Conservation (phyloP, 2,329 filamentous ascomycete species). For the Fusarium illudens region DNA sequence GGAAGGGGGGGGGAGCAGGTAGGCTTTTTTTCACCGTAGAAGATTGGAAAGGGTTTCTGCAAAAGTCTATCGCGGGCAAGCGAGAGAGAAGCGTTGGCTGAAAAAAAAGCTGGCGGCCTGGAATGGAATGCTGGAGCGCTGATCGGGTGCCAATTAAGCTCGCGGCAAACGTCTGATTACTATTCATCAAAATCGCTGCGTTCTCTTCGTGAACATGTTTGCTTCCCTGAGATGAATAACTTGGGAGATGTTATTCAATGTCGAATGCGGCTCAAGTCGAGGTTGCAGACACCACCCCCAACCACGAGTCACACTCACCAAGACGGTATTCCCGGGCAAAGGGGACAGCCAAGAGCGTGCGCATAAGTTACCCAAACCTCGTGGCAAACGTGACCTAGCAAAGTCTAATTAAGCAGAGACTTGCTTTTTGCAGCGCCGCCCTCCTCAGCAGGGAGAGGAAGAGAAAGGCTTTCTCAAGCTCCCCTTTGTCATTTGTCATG, state of each 20-base stretch:
- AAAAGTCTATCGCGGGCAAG: background rate
- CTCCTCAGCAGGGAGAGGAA: background rate
- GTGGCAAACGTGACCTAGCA: constrained; percentile 5
- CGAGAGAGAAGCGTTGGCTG: background rate
- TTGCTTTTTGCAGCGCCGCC: background rate
- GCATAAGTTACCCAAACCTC: background rate
- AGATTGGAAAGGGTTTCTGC: constrained; percentile 2
- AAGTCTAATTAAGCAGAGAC: background rate
- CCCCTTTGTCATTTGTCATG: background rate
- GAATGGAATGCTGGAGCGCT: background rate
- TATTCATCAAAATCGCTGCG: background rate
- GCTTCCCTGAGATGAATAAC: no score
- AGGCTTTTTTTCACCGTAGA: constrained; percentile 4
- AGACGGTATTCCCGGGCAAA: background rate
- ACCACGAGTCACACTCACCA: background rate
- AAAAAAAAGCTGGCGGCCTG: constrained; percentile 15
- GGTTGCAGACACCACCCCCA: background rate
- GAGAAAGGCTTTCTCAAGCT: background rate
- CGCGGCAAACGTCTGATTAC: background rate
- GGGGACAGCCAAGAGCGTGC: background rate
- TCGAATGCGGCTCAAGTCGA: background rate
- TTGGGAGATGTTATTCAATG: background rate
- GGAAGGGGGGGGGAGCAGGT: background rate
- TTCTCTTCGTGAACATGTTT: background rate
- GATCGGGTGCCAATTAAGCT: background rate